Evolutionary conservation across 495 filamentous ascomycete species (phyloP).

Genomic region (Penicillium salamii): DNA sequence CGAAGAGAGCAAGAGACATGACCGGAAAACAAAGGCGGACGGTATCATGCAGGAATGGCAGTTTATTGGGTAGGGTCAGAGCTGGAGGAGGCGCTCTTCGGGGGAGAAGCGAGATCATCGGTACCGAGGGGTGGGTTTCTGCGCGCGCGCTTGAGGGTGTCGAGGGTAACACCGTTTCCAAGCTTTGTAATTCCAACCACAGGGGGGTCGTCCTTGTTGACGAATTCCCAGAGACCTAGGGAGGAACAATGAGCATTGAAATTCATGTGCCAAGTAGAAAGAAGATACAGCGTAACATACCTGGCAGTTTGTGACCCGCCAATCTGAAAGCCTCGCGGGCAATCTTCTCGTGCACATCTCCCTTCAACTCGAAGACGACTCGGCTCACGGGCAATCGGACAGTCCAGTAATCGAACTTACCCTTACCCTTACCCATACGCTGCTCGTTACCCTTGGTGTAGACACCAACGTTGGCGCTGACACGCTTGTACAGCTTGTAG

Average conservation of each 20-base stretch:
- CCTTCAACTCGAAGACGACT: conserved; percentile 88
- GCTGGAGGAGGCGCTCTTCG: conserved; percentile 38
- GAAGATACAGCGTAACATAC: conserved; percentile 54
- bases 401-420: conserved; percentile 95
- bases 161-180: conserved; percentile 72
- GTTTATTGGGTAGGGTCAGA: conserved; percentile 41
- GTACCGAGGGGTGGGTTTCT: conserved; percentile 56
- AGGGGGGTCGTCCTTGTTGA: conserved; percentile 86
- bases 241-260: conserved; percentile 21
- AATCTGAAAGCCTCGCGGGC: conserved; percentile 90
- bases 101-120: conserved; percentile 29
- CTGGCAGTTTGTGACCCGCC: conserved; percentile 92
- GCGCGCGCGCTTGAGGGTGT: conserved; percentile 73
- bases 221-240: conserved; percentile 86
- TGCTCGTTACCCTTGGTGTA: conserved; percentile 94
- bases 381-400: conserved; percentile 81
- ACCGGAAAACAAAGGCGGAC: conserved; percentile 6
- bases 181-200: conserved; percentile 94
- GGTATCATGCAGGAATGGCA: conserved; percentile 6
- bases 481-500: conserved; percentile 86
- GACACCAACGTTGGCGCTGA: conserved; percentile 88
- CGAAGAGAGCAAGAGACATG: conserved; percentile 10
- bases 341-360: conserved; percentile 89
- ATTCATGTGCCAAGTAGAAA: background rate
- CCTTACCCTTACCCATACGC: conserved; percentile 99